A percentile compares a stretch with the other conserved stretches of the same genome.
phyloP scores from a whole-genome alignment of 1,139 yeast species.

The Yamadazyma sp. region DNA sequence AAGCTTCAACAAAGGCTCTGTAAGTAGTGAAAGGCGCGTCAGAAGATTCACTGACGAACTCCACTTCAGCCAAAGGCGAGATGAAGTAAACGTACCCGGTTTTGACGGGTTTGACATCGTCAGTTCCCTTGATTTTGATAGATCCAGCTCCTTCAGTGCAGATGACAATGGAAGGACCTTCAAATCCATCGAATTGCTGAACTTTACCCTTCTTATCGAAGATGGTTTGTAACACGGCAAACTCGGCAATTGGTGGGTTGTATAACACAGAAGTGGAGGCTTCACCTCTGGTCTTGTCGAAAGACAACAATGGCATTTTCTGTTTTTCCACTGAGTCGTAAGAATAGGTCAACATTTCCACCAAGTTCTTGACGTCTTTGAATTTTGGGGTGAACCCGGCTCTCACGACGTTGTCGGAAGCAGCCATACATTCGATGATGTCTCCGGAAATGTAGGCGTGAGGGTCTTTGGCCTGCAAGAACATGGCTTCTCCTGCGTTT shows the following conservation, averaged over 20 bases:
- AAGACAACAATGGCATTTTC: constrained; percentile 73
- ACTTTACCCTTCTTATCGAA: constrained; percentile 47
- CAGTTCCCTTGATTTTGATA: constrained; percentile 42
- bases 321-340: constrained; percentile 90
- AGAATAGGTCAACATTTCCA: constrained; percentile 85
- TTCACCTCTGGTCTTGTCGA: constrained; percentile 66
- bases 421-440: constrained; percentile 99
- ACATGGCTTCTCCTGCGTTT: constrained; percentile 94
- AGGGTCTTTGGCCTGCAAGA: constrained; percentile 94
- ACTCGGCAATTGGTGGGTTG: constrained; percentile 97
- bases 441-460: constrained; percentile 97
- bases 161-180: constrained; percentile 88
- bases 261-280: constrained; percentile 64
- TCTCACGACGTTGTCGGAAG: constrained; percentile 95
- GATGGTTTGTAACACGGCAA: constrained; percentile 80
- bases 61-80: constrained; percentile 72
- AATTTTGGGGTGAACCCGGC: constrained; percentile 99
- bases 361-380: constrained; percentile 89
- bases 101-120: constrained; percentile 38
- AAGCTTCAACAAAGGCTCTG: constrained; percentile 83
- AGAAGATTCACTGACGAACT: constrained; percentile 51
- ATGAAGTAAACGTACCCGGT: constrained; percentile 82
- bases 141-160: constrained; percentile 79
- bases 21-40: constrained; percentile 65
- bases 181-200: constrained; percentile 53